Evolutionary conservation across 2,329 filamentous ascomycete genomes (phyloP), one percentile per base, ranked within the genome.

Genomic region (Xylariaceae sp.): DNA sequence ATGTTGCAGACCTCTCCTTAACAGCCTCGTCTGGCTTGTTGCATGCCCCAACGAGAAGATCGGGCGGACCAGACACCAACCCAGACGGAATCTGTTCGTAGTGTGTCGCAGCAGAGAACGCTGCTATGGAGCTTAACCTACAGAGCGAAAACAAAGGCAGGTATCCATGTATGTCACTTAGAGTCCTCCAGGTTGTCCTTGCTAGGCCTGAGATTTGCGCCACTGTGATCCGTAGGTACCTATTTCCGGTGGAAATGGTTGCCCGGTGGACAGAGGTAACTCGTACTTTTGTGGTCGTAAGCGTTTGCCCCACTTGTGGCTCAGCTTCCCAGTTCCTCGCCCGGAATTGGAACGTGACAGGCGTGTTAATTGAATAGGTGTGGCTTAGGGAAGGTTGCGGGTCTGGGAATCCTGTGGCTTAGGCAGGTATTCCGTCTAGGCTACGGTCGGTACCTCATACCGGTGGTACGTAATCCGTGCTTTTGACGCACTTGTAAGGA

Each of bases 321-420:
- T 52, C 37, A 41, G 57, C 30, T 30, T 30, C 51, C 35, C 51
- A 30, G 23, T 34, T 48, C 51, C 50, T 37, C 50, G 18, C 44
- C 11, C 8, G 11, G 8, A 13, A 9, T 9, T 41, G 56, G 52
- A 39, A 56, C 57, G 59, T 56, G 60, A 61, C 62, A 35, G 64
- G 59, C 68, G 68, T 67, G 68, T 70, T 66, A 70, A 70, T 67
- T 69, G 64, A 67, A 55, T 49, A 50, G 1, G 30, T 59, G 57
- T 66, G 64, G 63, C 61, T 62, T 51, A 45, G 13, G 61, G 61
- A 63, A 57, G 64, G 58, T 61, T 61, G 39, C 10, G n/a, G 4
- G 35, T 34, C 30, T 15, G 18, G 41, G n/a, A n/a, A 45, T 17
- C 1, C 13, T 45, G 34, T 11, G n/a, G 49, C n/a, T 51, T 23